Percentiles rank a stretch among this genome's conserved stretches.
Evolutionary conservation across 306 rosid species (phyloP).

Genomic region (Amphicarpaea edgeworthii): DNA sequence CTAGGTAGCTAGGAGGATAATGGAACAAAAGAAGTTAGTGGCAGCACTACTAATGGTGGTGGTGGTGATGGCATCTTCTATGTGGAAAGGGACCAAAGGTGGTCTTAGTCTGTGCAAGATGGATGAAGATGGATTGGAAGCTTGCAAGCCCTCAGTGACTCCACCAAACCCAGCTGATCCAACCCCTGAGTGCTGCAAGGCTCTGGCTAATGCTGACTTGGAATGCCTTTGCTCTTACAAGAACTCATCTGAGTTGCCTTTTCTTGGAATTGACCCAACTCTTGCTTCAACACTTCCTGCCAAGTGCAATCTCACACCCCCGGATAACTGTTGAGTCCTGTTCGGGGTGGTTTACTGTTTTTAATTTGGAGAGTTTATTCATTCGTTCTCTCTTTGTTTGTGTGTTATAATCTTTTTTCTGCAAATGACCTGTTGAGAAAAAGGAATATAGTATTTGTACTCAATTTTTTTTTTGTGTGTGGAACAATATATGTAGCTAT

Average conservation of each 20-base stretch:
- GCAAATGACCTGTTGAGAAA: background rate
- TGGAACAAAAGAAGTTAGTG: slow-evolving; percentile 29
- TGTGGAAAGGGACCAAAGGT: slow-evolving; percentile 41
- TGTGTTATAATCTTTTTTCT: background rate
- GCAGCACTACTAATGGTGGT: slow-evolving; percentile 21
- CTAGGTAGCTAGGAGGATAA: too few relatives aligned
- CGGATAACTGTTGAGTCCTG: too few relatives aligned
- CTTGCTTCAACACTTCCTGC: slow-evolving; percentile 74
- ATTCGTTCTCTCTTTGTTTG: background rate
- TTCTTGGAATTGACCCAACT: slow-evolving; percentile 68
- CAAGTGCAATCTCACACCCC: slow-evolving; percentile 67
- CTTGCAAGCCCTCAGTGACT: slow-evolving; percentile 75
- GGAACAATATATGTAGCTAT: too few relatives aligned
- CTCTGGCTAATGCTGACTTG: slow-evolving; percentile 64
- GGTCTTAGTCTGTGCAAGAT: slow-evolving; percentile 56
- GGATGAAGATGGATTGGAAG: slow-evolving; percentile 56
- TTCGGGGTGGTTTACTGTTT: too few relatives aligned
- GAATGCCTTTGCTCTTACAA: slow-evolving; percentile 74
- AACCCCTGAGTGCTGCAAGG: slow-evolving; percentile 59
- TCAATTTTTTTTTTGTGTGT: background rate
- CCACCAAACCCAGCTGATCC: slow-evolving; percentile 61
- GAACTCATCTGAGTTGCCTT: slow-evolving; percentile 54
- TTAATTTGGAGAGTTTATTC: too few relatives aligned
- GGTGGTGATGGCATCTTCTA: slow-evolving; percentile 12
- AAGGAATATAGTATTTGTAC: background rate